Percentiles rank a stretch among this genome's conserved stretches.
Evolutionary conservation across 2,329 filamentous ascomycete genomes (phyloP).

Genomic region (Colletotrichum sp.): DNA sequence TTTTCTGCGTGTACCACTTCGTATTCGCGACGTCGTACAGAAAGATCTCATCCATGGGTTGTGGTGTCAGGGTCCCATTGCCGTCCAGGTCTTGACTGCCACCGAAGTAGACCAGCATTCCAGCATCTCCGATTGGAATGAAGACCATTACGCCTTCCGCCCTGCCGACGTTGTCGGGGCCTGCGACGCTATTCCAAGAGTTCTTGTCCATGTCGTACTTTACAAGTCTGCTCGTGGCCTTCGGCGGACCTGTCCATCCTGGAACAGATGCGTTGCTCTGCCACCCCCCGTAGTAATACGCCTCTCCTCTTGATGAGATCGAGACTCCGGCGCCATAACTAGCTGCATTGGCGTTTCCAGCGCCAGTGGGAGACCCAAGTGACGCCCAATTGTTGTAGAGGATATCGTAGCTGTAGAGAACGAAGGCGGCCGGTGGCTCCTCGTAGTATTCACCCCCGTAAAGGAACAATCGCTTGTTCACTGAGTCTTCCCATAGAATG

Average conservation of each 20-base stretch:
- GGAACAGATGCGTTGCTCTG: not conserved
- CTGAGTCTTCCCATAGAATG: not conserved
- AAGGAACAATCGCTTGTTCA: not conserved
- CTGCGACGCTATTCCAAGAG: not conserved
- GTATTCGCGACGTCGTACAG: not conserved
- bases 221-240: not conserved
- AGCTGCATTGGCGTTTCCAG: not conserved
- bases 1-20: not conserved
- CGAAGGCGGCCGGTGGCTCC: not conserved
- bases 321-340: not conserved
- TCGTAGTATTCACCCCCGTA: not conserved
- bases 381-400: not conserved
- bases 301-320: not conserved
- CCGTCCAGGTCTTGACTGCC: not conserved
- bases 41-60: not conserved
- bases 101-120: not conserved
- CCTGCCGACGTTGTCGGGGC: not conserved
- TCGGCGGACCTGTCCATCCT: not conserved
- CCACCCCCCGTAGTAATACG: not conserved
- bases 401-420: not conserved
- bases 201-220: not conserved
- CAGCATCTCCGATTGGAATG: not conserved
- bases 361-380: not conserved
- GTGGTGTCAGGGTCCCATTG: not conserved
- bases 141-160: not conserved